Base-by-base conservation (phyloP, 441 rosid genomes). In the Erodium texanum region DNA sequence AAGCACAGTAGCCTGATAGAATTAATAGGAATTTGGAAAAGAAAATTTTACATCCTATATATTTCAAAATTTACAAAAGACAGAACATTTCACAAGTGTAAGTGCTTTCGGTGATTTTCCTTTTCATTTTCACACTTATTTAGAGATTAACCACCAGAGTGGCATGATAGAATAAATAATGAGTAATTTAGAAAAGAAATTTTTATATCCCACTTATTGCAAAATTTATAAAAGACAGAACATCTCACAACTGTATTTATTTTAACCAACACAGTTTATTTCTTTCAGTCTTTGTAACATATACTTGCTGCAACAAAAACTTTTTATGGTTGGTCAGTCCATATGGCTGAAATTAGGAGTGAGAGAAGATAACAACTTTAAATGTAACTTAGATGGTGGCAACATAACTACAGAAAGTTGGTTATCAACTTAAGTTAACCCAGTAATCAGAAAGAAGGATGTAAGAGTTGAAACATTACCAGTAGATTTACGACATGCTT, bases 401-500 rank as follows among this genome's bases (percentile, higher is more conserved):
- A 32, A 32, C 36, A 2, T 7, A 4, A 32, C 36, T 32, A 0
- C 5, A 32, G 36, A 32, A 32, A 32, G 7, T 32, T 32, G 36
- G 50, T 43, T 3, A 43, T 5, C 50, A 43, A 43, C 50, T 14
- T 12, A 43, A 43, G n/a, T 12, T 43, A 43, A 43, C 50, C 50
- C 50, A 15, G 50, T 43, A 43, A 43, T 32, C 36, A 2, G 7
- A 45, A 22, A 74, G 36, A 7, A 32, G 36, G 36, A 32, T 32
- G 36, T 32, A 32, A 32, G 36, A 32, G 36, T 32, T 32, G 54
- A 68, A 66, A 69, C 68, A 24, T 62, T 66, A 50, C 58, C 38
- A 67, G 71, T 66, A 71, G 64, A 86, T 97, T 90, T 90, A 89
- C 99, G 86, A 85, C 88, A 89, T 73, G 99, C 92, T 81, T 86